A percentile compares a stretch with the other conserved stretches of the same genome.
Evolutionary conservation across 306 rosid genomes (phyloP).

Genomic region (Prunus mongolica): DNA sequence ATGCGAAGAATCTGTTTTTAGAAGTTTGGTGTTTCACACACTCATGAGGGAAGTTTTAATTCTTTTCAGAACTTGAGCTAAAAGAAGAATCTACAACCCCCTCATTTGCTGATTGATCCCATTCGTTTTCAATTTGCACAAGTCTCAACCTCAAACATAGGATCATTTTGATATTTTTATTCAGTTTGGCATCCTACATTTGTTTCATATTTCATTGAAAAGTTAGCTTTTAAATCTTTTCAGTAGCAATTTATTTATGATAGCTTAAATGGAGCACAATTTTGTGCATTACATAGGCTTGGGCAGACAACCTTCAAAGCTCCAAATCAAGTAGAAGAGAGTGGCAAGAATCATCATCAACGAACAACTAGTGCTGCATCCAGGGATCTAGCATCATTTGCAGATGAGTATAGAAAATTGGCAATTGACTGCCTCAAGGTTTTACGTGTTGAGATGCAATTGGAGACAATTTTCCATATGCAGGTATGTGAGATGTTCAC

Average conservation of each 20-base stretch:
- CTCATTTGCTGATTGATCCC: not conserved
- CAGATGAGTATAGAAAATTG: conserved; percentile 87
- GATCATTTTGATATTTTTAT: not conserved
- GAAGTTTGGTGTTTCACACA: conserved; percentile 5
- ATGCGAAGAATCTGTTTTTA: not conserved
- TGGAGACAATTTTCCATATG: conserved; percentile 90
- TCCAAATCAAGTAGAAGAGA: conserved; percentile 54
- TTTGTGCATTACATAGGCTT: conserved; percentile 54
- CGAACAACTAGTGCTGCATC: conserved; percentile 54
- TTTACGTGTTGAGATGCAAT: conserved; percentile 93
- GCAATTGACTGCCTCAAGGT: conserved; percentile 96
- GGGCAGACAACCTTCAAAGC: conserved; percentile 58
- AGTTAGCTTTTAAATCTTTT: not conserved
- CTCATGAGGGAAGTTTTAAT: not conserved
- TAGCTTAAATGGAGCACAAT: conserved; percentile 15
- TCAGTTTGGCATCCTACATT: not conserved
- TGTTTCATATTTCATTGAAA: not conserved
- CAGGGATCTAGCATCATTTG: conserved; percentile 75
- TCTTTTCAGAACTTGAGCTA: not conserved
- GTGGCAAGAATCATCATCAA: conserved; percentile 38
- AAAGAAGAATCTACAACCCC: no score
- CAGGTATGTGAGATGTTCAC: conserved; percentile 54
- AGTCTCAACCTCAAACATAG: not conserved
- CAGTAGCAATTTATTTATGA: not conserved
- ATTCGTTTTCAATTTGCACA: not conserved